Evolutionary conservation across 345 rosid species (phyloP).

Genomic region (Odontarrhena argentea): DNA sequence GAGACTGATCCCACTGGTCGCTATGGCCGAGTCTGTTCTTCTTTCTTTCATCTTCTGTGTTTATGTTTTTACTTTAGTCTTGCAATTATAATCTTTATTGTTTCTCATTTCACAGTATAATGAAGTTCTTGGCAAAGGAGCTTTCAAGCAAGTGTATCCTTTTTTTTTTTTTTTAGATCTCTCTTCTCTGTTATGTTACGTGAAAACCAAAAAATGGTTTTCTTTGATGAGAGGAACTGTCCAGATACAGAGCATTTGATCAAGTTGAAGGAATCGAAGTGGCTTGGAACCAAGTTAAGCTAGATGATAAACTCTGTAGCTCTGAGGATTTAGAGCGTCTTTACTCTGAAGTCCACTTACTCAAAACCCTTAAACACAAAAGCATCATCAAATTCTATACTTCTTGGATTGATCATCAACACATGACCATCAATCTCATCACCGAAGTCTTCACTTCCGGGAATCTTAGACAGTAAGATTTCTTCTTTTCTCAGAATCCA

Average conservation of each 20-base stretch:
- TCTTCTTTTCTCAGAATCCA: slow-evolving; percentile 6
- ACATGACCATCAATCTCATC: slow-evolving; percentile 82
- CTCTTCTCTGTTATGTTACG: not conserved
- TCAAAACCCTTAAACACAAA: slow-evolving; percentile 88
- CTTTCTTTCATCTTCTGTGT: not conserved
- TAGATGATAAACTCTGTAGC: slow-evolving; percentile 64
- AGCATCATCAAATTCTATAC: slow-evolving; percentile 79
- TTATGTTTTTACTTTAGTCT: not conserved
- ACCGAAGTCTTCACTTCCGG: slow-evolving; percentile 97
- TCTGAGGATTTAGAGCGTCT: slow-evolving; percentile 84
- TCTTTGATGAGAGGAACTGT: slow-evolving; percentile 54
- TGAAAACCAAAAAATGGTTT: not conserved
- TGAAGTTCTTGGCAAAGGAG: slow-evolving; percentile 92
- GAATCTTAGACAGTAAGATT: slow-evolving; percentile 74
- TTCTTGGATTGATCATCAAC: slow-evolving; percentile 83
- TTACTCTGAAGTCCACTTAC: slow-evolving; percentile 90
- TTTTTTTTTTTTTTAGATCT: slow-evolving; percentile 27
- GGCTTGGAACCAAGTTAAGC: slow-evolving; percentile 93
- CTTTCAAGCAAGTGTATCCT: slow-evolving; percentile 99
- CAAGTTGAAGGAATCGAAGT: slow-evolving; percentile 93
- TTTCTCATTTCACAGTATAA: slow-evolving; percentile 61
- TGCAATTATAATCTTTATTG: slow-evolving; percentile 5
- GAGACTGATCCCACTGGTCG: slow-evolving; percentile 91
- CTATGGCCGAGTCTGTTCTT: slow-evolving; percentile 76
- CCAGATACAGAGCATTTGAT: slow-evolving; percentile 93